Percentiles rank a stretch among this genome's conserved stretches.
These are phyloP conservation scores for Penicillium hordei DNA, from an alignment of 2,329 filamentous ascomycete species.

Conservation along the genomic window DNA sequence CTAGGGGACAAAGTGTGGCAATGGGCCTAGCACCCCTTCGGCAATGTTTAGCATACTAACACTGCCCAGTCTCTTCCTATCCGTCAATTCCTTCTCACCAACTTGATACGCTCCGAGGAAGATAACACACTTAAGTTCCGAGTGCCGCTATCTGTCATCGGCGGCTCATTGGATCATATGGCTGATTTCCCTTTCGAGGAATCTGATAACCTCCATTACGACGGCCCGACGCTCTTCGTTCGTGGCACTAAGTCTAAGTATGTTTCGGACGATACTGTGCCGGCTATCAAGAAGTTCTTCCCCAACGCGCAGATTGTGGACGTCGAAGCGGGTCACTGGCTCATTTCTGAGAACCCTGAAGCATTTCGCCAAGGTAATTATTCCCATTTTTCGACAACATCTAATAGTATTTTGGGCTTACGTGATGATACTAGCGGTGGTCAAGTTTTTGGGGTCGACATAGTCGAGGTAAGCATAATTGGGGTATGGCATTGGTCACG, in stretches of 20 bases:
- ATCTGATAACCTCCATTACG: slow-evolving; percentile 66
- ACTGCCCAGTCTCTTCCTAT: slow-evolving; percentile 62
- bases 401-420: slow-evolving; percentile 8
- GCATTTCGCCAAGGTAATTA: slow-evolving; percentile 41
- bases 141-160: slow-evolving; percentile 73
- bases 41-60: neutral
- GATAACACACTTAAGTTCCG: slow-evolving; percentile 67
- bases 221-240: slow-evolving; percentile 78
- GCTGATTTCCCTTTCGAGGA: slow-evolving; percentile 86
- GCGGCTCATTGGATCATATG: slow-evolving; percentile 67
- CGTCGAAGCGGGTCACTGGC: slow-evolving; percentile 46
- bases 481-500: neutral
- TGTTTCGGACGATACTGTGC: slow-evolving; percentile 41
- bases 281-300: slow-evolving; percentile 44
- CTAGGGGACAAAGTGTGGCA: neutral
- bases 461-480: slow-evolving; percentile 13
- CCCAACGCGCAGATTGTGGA: slow-evolving; percentile 42
- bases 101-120: slow-evolving; percentile 62
- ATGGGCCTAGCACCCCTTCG: neutral
- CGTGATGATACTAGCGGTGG: slow-evolving; percentile 28
- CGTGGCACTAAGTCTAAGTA: slow-evolving; percentile 44
- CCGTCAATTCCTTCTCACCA: slow-evolving; percentile 88
- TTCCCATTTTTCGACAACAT: neutral
- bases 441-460: slow-evolving; percentile 33
- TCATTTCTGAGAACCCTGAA: slow-evolving; percentile 48